phyloP scores from a whole-genome alignment of 2,329 filamentous ascomycete genomes.

The Teratosphaeria gauchensis region DNA sequence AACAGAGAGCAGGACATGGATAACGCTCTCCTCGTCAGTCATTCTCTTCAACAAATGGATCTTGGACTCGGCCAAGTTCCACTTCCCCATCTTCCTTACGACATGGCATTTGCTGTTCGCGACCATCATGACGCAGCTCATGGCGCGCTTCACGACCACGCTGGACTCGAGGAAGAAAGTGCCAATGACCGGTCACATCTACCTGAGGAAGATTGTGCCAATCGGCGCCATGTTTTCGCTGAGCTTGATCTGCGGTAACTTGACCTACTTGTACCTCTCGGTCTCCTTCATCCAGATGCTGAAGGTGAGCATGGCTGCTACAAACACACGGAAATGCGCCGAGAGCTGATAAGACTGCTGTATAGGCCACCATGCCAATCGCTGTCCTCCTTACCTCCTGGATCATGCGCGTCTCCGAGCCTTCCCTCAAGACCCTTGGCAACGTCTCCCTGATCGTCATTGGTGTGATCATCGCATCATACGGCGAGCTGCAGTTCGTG shows the following conservation, averaged over 20 bases:
- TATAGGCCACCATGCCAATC: constrained; percentile 82
- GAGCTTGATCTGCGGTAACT: constrained; percentile 91
- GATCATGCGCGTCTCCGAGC: constrained; percentile 72
- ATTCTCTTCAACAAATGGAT: constrained; percentile 99
- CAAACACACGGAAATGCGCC: constrained; percentile 5
- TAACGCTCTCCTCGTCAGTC: constrained; percentile 80
- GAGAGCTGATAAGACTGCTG: constrained; percentile 1
- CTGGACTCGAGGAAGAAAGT: constrained; percentile 93
- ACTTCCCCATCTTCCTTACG: constrained; percentile 67
- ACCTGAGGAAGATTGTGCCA: constrained; percentile 84
- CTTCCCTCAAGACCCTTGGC: constrained; percentile 75
- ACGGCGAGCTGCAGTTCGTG: constrained; percentile 92
- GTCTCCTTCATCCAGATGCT: constrained; percentile 99
- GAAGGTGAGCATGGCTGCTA: constrained; percentile 51
- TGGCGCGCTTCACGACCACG: constrained; percentile 79
- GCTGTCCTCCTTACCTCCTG: constrained; percentile 85
- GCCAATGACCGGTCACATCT: constrained; percentile 92
- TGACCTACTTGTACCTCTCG: constrained; percentile 89
- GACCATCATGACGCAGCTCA: constrained; percentile 84
- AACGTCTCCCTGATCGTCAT: constrained; percentile 94
- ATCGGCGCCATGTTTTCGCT: constrained; percentile 94
- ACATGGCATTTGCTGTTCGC: constrained; percentile 95
- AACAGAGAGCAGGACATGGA: constrained; percentile 62
- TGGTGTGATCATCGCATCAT: constrained; percentile 86
- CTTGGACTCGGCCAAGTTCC: constrained; percentile 73